These are phyloP conservation scores for Alternaria solani DNA, from an alignment of 2,329 filamentous ascomycete genomes.

Conservation along the genomic window DNA sequence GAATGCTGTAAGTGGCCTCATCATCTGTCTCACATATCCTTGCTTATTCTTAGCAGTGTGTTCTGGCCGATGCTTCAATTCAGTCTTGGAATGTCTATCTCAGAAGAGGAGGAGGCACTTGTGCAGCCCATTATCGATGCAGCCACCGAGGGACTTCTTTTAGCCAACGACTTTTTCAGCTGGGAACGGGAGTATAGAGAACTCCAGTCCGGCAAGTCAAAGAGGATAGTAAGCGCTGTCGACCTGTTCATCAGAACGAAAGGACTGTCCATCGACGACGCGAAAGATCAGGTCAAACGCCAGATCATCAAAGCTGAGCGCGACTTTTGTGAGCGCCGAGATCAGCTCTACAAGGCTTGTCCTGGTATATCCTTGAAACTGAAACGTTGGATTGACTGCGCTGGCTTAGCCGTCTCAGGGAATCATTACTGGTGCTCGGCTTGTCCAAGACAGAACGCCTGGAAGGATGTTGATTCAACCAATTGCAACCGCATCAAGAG, in stretches of 20 bases:
- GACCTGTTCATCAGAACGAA: neutral
- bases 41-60: neutral
- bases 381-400: neutral
- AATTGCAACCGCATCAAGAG: neutral
- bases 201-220: neutral
- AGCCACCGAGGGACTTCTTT: neutral
- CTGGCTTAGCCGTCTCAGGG: constrained; percentile 1
- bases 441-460: constrained; percentile 3
- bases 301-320: neutral
- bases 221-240: neutral
- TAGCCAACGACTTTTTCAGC: constrained; percentile 4
- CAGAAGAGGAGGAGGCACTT: neutral
- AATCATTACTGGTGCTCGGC: constrained; percentile 9
- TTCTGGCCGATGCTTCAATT: constrained; percentile 7
- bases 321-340: neutral
- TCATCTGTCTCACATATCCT: neutral
- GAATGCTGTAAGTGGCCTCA: neutral
- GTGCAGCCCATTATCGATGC: neutral
- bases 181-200: constrained; percentile 6
- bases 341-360: neutral
- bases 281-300: neutral
- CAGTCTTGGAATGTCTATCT: neutral
- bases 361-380: neutral
- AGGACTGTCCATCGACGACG: neutral
- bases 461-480: neutral